A percentile compares a stretch with the other conserved stretches of the same genome.
These are phyloP conservation scores for Rosa chinensis DNA, from an alignment of 306 rosid species.

Conservation along the genomic window DNA sequence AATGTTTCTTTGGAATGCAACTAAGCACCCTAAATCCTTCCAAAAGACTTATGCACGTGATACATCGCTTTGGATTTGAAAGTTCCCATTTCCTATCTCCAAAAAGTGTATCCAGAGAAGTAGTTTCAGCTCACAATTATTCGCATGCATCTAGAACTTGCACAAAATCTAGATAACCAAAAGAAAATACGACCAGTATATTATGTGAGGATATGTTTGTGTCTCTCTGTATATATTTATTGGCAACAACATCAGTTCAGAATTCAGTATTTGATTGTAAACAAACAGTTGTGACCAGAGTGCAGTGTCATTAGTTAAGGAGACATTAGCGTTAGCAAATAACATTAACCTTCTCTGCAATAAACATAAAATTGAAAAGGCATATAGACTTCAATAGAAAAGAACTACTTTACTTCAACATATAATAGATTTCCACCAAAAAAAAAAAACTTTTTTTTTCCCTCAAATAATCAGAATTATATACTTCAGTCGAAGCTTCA, in stretches of 20 bases:
- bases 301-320: background rate
- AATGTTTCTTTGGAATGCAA: background rate
- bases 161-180: constrained; percentile 2
- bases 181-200: background rate
- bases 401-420: constrained; percentile 11
- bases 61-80: background rate
- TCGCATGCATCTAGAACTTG: background rate
- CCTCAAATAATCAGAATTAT: constrained; percentile 31
- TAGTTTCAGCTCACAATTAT: background rate
- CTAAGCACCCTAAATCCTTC: background rate
- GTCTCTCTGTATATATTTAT: no score
- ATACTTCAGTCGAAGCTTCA: constrained; percentile 25
- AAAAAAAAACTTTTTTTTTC: constrained; percentile 13
- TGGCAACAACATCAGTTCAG: background rate
- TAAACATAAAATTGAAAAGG: background rate
- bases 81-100: background rate
- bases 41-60: background rate
- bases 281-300: background rate
- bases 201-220: background rate
- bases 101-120: background rate
- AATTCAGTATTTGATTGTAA: background rate
- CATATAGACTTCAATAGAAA: background rate
- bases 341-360: background rate
- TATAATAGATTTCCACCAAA: constrained; percentile 30
- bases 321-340: background rate